Percentiles rank a stretch among this genome's conserved stretches.
Evolutionary conservation across 2,329 filamentous ascomycete genomes (phyloP).

Genomic region (Colletotrichum brevisporum): DNA sequence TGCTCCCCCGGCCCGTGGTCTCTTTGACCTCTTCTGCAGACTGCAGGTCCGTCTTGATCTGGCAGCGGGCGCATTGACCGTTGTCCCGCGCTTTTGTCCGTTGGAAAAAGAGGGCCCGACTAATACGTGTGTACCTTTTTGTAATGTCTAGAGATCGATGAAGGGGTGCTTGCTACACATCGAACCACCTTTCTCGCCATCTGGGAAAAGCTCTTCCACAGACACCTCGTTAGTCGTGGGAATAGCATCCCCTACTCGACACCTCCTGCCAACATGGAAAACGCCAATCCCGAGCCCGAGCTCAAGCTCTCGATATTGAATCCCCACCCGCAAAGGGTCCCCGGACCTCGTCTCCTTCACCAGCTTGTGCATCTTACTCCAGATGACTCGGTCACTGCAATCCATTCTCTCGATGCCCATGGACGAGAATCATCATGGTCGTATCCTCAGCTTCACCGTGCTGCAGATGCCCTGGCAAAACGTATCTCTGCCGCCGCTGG

Average conservation of each 20-base stretch:
- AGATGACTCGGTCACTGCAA: slow-evolving; percentile 61
- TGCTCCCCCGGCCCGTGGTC: slow-evolving; percentile 12
- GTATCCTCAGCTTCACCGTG: slow-evolving; percentile 73
- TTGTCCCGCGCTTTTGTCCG: slow-evolving; percentile 16
- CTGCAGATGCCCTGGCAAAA: slow-evolving; percentile 69
- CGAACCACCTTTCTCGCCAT: slow-evolving; percentile 13
- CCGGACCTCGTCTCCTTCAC: slow-evolving; percentile 64
- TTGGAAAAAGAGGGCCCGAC: slow-evolving; percentile 37
- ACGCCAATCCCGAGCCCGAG: slow-evolving; percentile 14
- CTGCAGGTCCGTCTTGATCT: slow-evolving; percentile 38
- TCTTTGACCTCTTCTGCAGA: slow-evolving; percentile 24
- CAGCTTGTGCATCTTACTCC: slow-evolving; percentile 69
- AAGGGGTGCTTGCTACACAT: slow-evolving; percentile 7
- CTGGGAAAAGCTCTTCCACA: not conserved
- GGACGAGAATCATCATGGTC: slow-evolving; percentile 64
- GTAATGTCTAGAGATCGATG: slow-evolving; percentile 9
- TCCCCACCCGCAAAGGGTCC: slow-evolving; percentile 54
- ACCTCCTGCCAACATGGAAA: slow-evolving; percentile 25
- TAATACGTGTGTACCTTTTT: slow-evolving; percentile 32
- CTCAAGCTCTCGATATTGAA: slow-evolving; percentile 61
- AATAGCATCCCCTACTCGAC: slow-evolving; percentile 12
- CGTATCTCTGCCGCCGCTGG: slow-evolving; percentile 55
- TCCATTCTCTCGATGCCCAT: slow-evolving; percentile 70
- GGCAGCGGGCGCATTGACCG: slow-evolving; percentile 30
- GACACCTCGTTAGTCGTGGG: slow-evolving; percentile 1